Evolutionary conservation across 2,329 filamentous ascomycete species (phyloP).

Genomic region (Botrytis aclada): DNA sequence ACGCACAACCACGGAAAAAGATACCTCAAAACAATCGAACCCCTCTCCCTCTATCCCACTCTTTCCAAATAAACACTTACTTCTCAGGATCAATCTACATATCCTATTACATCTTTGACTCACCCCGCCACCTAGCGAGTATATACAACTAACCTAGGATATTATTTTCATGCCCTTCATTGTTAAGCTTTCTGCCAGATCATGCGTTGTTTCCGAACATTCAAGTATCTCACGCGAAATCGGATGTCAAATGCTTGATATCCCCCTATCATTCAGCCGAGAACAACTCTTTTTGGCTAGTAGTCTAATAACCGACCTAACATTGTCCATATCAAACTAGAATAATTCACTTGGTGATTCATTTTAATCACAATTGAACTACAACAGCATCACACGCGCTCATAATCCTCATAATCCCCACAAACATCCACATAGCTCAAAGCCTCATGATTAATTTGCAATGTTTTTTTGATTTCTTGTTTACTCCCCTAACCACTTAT

Average conservation of each 20-base stretch:
- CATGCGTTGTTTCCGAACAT: neutral
- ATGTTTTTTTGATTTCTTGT: slow-evolving; percentile 19
- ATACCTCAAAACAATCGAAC: too few species aligned
- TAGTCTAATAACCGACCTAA: neutral
- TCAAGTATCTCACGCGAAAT: neutral
- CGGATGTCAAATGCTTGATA: neutral
- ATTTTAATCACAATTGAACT: neutral
- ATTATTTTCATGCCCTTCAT: neutral
- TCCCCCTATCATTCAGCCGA: neutral
- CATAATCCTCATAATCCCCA: neutral
- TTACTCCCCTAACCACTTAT: slow-evolving; percentile 8
- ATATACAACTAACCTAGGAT: neutral
- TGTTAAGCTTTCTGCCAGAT: neutral
- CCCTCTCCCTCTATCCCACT: too few species aligned
- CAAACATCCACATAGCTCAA: neutral
- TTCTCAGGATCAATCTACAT: too few species aligned
- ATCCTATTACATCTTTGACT: neutral
- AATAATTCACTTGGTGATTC: neutral
- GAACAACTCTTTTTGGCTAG: neutral
- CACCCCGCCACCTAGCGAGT: neutral
- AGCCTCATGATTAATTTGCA: slow-evolving; percentile 11
- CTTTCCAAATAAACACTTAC: too few species aligned
- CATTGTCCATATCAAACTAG: neutral
- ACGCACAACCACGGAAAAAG: too few species aligned
- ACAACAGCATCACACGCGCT: neutral